Base-by-base conservation (phyloP, 1,139 yeast species). In the Debaryomyces udenii region DNA sequence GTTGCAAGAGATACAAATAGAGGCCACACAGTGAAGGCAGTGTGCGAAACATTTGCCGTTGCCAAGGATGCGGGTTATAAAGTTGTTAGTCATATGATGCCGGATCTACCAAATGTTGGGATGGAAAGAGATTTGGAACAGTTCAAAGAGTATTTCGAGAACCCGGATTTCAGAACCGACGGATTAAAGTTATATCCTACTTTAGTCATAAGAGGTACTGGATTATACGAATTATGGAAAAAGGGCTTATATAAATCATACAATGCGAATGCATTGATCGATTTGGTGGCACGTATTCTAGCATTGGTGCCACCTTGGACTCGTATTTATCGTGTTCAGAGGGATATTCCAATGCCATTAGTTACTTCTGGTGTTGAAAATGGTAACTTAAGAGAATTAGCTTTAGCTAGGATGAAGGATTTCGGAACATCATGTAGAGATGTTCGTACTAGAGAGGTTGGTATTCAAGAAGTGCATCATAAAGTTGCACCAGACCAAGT, bases 251-350 rank as follows among this genome's bases (percentile, higher is more conserved):
- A 93, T 68, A 87, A 87, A 65, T 89, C 96, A 1, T 93, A 93
- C 64, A 89, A 91, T 57, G 97, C 99, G 27, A 89, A 90, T 58
- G 96, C 94, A 5, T 75, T 93, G 56, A 87, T 93, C 39, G 99
- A 93, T 61, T 72, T 93, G 47, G 97, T 93, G 37, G 99, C 99
- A 0, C 80, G 98, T 55, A 93, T 93, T 41, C 70, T 93, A 70
- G 97, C 98, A 0, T 71, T 93, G 48, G 98, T 93, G 4, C 99
- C 99, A 23, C 99, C 99, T 6, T 93, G 99, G 99, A 93, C 99
- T 4, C 83, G 99, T 69, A 93, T 93, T 52, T 93, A 93, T 65
- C 82, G 99, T 62, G 99, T 93, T 24, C 99, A 93, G 68, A 80
- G 99, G 71, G 99, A 93, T 76, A 93, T 93, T 43, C 99, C 99